Evolutionary conservation across 371 early-diverging fungal genomes (phyloP), one percentile per base, ranked within the genome.

Genomic region (Circinella umbellata): DNA sequence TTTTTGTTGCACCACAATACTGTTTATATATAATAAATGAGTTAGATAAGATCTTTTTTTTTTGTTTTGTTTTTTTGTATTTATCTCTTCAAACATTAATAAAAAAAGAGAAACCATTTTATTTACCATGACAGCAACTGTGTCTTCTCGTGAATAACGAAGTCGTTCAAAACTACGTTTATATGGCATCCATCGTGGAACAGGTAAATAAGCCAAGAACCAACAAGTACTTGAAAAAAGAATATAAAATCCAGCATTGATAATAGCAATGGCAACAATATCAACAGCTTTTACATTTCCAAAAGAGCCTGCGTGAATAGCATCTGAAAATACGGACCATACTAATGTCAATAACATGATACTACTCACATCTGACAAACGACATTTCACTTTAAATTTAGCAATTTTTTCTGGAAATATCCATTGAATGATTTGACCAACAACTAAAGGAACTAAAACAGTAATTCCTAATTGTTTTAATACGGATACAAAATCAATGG

Each of bases 321-420:
- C 89, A 75, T 93, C 91, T 67, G 90, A 89, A 69, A 92, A 93
- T 9, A 91, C 89, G 34, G 86, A 85, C 91, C 90, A 92, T 13
- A 93, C 92, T 67, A 93, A 84, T 55, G 89, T 80, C 71, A 93
- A 73, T 2, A 93, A 77, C 71, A 88, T 79, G 18, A 82, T 63
- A 60, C 83, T 84, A 71, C 89, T 91, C 54, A 92, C 68, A 39
- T 87, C 86, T 0, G 89, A 81, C 61, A 91, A 74, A 38, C 87
- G 87, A 38, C 85, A 81, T 63, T 78, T 82, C 15, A 70, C 82
- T 63, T 84, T 81, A 63, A 89, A 72, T 59, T 73, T 80, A 4
- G 86, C 86, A 7, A 91, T 85, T 6, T 71, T 39, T 11, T 74
- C 77, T 0, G 92, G 88, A 69, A 85, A 88, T 13, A 83, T 74